Conservation (phyloP, 2,329 filamentous ascomycete genomes). For the Colletotrichum graminicola region DNA sequence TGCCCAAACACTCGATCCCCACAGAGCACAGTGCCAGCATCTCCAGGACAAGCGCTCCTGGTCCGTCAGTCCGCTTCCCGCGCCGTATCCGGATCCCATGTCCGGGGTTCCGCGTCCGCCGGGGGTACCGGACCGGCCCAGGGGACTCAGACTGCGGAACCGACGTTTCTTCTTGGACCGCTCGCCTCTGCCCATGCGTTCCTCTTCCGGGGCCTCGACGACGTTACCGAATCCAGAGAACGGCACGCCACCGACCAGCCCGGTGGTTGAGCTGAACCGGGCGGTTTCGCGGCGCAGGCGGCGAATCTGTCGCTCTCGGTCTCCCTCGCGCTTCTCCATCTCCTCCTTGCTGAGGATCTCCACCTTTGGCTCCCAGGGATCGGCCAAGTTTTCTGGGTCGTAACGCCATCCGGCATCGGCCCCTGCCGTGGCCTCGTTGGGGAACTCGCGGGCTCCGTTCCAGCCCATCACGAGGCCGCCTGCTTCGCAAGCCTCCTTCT, state of each 20-base stretch:
- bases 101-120: slow-evolving; percentile 85
- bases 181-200: slow-evolving; percentile 91
- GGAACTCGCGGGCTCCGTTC: slow-evolving; percentile 75
- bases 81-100: slow-evolving; percentile 75
- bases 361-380: slow-evolving; percentile 87
- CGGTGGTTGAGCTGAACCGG: slow-evolving; percentile 87
- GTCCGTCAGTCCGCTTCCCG: slow-evolving; percentile 77
- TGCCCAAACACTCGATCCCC: slow-evolving; percentile 93
- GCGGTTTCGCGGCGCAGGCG: slow-evolving; percentile 91
- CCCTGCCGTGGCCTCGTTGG: slow-evolving; percentile 90
- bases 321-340: slow-evolving; percentile 96
- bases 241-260: slow-evolving; percentile 82
- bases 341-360: slow-evolving; percentile 91
- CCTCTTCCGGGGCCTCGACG: slow-evolving; percentile 69
- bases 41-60: slow-evolving; percentile 86
- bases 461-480: slow-evolving; percentile 85
- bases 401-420: slow-evolving; percentile 92
- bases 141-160: slow-evolving; percentile 88
- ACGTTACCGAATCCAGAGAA: slow-evolving; percentile 64
- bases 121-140: slow-evolving; percentile 75
- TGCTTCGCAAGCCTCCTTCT: slow-evolving; percentile 96
- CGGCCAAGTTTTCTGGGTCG: slow-evolving; percentile 88
- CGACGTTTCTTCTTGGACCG: slow-evolving; percentile 94
- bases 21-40: slow-evolving; percentile 88
- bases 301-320: slow-evolving; percentile 90